Conservation (phyloP, 2,329 filamentous ascomycete species). For the Pseudocercospora fuligena region DNA sequence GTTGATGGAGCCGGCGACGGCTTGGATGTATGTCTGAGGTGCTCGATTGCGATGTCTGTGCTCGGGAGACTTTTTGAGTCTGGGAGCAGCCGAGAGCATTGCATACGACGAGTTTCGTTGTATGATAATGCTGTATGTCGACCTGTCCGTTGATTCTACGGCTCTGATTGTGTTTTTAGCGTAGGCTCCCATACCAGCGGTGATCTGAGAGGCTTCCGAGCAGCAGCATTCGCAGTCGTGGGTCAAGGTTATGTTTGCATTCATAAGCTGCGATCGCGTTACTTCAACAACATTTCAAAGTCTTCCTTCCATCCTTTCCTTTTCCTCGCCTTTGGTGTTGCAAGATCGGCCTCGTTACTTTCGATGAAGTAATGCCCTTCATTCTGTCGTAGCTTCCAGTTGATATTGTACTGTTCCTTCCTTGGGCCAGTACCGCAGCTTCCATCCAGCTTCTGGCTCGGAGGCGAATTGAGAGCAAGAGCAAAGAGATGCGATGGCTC, state of each 20-base stretch:
- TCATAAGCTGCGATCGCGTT: not conserved
- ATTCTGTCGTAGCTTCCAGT: slow-evolving; percentile 44
- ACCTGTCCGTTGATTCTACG: too few relatives aligned
- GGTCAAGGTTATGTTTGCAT: too few relatives aligned
- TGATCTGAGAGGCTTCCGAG: not conserved
- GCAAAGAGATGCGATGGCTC: slow-evolving; percentile 61
- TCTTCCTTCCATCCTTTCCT: not conserved
- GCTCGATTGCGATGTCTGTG: too few relatives aligned
- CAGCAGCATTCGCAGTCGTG: too few relatives aligned
- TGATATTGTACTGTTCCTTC: slow-evolving; percentile 53
- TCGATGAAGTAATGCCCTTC: slow-evolving; percentile 61
- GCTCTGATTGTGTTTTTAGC: too few relatives aligned
- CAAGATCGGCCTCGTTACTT: slow-evolving; percentile 31
- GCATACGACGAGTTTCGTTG: too few relatives aligned
- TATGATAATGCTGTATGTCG: too few relatives aligned
- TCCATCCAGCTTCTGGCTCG: slow-evolving; percentile 56
- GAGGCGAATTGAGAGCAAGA: slow-evolving; percentile 62
- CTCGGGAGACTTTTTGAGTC: too few relatives aligned
- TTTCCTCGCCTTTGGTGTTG: not conserved
- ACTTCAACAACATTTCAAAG: not conserved
- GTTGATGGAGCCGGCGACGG: slow-evolving; percentile 1
- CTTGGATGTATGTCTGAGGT: slow-evolving; percentile 5
- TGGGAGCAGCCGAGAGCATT: too few relatives aligned
- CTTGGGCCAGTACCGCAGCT: slow-evolving; percentile 62
- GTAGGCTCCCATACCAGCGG: too few relatives aligned